A percentile compares a stretch with the other conserved stretches of the same genome.
Conservation (phyloP, 352 stramenopile species). For the Globisporangium spinosum region DNA sequence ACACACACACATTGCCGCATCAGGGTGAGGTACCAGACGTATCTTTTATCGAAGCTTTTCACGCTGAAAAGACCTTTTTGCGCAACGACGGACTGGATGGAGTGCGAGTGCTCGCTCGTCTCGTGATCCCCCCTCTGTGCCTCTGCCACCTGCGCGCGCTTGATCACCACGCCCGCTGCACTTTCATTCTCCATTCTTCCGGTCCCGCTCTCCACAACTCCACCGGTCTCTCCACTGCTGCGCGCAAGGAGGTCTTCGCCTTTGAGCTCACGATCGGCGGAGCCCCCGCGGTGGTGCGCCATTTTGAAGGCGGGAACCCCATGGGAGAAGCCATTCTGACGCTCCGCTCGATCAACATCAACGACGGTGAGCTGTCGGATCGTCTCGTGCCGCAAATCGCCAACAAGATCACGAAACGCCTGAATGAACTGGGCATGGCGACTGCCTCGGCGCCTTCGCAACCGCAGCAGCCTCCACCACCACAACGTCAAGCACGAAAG, state of each 20-base stretch:
- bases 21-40: neutral
- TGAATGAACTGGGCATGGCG: conserved; percentile 18
- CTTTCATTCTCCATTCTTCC: conserved; percentile 7
- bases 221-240: neutral
- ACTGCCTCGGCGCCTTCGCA: neutral
- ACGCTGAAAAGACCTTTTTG: conserved; percentile 15
- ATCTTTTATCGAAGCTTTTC: conserved; percentile 24
- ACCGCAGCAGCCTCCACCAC: neutral
- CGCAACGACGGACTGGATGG: neutral
- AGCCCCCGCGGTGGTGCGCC: conserved; percentile 39
- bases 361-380: conserved; percentile 48
- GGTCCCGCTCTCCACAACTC: neutral
- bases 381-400: conserved; percentile 54
- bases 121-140: neutral
- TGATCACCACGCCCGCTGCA: neutral
- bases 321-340: conserved; percentile 59
- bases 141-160: neutral
- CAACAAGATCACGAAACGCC: conserved; percentile 47
- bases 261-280: conserved; percentile 57
- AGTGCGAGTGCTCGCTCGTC: neutral
- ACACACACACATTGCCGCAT: conserved; percentile 8
- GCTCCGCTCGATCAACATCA: conserved; percentile 40
- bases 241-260: conserved; percentile 53
- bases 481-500: conserved; percentile 18
- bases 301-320: conserved; percentile 62